Conservation (phyloP, 1,284 basidiomycete species). For the Gymnopus androsaceus region DNA sequence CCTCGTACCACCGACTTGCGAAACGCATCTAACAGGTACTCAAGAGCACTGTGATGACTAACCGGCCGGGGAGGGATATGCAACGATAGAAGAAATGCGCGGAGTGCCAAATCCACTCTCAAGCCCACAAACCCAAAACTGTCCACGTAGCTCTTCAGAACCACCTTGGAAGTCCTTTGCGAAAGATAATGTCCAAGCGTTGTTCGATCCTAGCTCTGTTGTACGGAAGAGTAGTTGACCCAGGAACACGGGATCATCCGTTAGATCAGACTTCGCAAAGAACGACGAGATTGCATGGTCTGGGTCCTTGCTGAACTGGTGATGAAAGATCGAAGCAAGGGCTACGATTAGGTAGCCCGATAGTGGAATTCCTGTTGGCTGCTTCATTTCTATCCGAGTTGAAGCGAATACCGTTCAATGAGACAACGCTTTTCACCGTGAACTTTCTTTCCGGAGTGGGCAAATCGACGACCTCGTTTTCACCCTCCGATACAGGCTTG, state of each 20-base stretch:
- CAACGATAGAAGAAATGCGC: slow-evolving; percentile 85
- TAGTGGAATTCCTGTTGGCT: slow-evolving; percentile 44
- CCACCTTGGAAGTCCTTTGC: slow-evolving; percentile 66
- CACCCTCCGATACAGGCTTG: slow-evolving; percentile 67
- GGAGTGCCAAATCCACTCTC: slow-evolving; percentile 85
- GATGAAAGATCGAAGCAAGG: slow-evolving; percentile 70
- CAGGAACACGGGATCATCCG: slow-evolving; percentile 65
- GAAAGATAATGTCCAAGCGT: slow-evolving; percentile 84
- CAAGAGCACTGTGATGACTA: slow-evolving; percentile 50
- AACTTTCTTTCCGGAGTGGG: slow-evolving; percentile 81
- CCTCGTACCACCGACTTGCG: slow-evolving; percentile 87
- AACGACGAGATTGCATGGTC: slow-evolving; percentile 69
- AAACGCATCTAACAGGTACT: slow-evolving; percentile 82
- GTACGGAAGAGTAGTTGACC: slow-evolving; percentile 86
- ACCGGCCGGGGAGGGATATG: slow-evolving; percentile 61
- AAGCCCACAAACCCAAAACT: slow-evolving; percentile 84
- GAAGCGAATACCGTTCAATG: slow-evolving; percentile 72
- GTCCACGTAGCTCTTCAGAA: slow-evolving; percentile 84
- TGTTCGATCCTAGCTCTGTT: slow-evolving; percentile 81
- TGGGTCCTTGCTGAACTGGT: slow-evolving; percentile 75
- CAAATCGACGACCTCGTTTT: slow-evolving; percentile 62
- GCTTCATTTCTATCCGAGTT: slow-evolving; percentile 64
- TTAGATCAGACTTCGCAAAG: slow-evolving; percentile 55
- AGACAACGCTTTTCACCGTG: slow-evolving; percentile 85
- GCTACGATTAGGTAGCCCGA: slow-evolving; percentile 45